Base-by-base conservation (phyloP, 805 yeast species). In the Candida vaughaniae region DNA sequence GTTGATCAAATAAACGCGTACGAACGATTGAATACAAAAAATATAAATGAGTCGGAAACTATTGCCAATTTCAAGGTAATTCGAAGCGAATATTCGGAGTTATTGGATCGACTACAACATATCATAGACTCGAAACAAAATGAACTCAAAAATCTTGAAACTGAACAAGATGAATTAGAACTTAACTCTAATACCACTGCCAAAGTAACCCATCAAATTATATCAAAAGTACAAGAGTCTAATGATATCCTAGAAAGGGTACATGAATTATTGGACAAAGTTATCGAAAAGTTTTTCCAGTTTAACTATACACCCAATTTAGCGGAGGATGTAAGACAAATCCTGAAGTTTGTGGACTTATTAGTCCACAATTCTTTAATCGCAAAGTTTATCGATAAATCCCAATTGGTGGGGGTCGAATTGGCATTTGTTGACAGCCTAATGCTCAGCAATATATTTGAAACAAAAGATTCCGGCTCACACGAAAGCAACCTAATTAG, bases 401-500 rank as follows among this genome's bases (percentile, higher is more conserved):
- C 27, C 7, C 20, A 29, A 20, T 20, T 26, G 17, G 15, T 15
- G 16, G 30, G 32, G n/a, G 22, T 36, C 3, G 33, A 29, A 22
- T n/a, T n/a, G n/a, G 16, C 12, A 17, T 18, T 36, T 7, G 36
- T 31, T 19, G 19, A 39, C 2, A 12, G 19, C 19, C 17, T 35
- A 25, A 12, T 22, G 4, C 19, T 28, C 16, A 43, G 25, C 28
- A 29, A 18, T 20, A 25, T 28, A 11, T 12, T 28, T 25, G 33
- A 7, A 17, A 44, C 20, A 16, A 25, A 22, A 16, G 47, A 47
- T 3, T 7, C 23, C 5, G 15, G 18, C n/a, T 6, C 10, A 5
- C 14, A 5, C 15, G 19, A 27, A 22, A 35, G 22, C 14, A n/a
- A 27, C 22, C 15, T 27, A 15, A 20, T 36, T 3, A 35, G 14